phyloP scores from a whole-genome alignment of 2,329 filamentous ascomycete species.

The Botryotinia narcissicola region DNA sequence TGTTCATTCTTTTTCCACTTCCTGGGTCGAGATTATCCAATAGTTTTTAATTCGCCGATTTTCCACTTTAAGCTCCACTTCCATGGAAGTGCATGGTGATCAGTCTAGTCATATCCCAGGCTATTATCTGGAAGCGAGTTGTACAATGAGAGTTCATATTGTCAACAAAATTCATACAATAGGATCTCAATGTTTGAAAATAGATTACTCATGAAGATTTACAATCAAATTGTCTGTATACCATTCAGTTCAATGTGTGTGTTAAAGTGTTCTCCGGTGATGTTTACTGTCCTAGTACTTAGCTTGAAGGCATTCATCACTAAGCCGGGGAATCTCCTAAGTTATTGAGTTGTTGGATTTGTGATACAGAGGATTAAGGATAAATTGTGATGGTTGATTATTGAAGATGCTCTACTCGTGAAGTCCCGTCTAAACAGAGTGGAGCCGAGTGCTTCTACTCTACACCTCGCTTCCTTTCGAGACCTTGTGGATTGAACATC shows the following conservation, averaged over 20 bases:
- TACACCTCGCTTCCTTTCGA: not conserved
- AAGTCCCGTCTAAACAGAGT: not conserved
- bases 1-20: not conserved
- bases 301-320: not conserved
- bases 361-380: not conserved
- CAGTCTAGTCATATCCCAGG: not conserved
- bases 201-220: not conserved
- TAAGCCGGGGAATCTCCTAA: too few species aligned
- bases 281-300: not conserved
- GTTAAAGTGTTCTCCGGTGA: not conserved
- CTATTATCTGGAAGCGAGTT: not conserved
- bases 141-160: not conserved
- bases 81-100: not conserved
- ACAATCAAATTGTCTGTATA: not conserved
- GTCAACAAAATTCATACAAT: not conserved
- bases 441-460: not conserved
- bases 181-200: not conserved
- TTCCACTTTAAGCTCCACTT: not conserved
- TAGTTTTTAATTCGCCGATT: not conserved
- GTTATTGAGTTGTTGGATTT: too few species aligned
- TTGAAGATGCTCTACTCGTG: not conserved
- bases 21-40: not conserved
- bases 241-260: not conserved
- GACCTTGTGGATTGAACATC: not conserved
- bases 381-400: not conserved